Evolutionary conservation across 257 asterid genomes (phyloP), one percentile per base, ranked within the genome.

Genomic region (Leptodermis oblonga): DNA sequence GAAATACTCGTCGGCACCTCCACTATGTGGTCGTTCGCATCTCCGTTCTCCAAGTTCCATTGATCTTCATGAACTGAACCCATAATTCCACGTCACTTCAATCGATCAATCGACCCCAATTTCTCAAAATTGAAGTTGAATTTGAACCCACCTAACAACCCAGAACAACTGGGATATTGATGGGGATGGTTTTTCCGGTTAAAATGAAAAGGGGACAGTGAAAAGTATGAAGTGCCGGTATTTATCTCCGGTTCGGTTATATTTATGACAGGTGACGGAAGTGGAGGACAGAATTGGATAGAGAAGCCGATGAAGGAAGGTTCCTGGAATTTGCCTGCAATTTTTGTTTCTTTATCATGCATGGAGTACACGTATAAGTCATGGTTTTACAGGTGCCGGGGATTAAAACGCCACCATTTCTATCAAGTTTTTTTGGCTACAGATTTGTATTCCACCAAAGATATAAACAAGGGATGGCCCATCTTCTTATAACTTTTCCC

Each of bases 41-140:
- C 69, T n/a, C 77, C 77, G 30, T 61, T 70, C 74, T 78, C 86
- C 75, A 81, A 41, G 33, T 72, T 72, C 79, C 71, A 66, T 20
- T 69, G 62, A 25, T 67, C 46, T 37, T 67, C 43, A 13, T 30
- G 41, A 7, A 48, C 36, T 18, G 58, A 41, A 25, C 36, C 45
- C 31, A 28, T 60, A 14, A 37, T n/a, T n/a, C n/a, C n/a, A n/a
- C n/a, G n/a, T n/a, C n/a, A n/a, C n/a, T n/a, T 12, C 18, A 52
- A 52, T 52, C 58, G 30, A 8, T n/a, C n/a, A n/a, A n/a, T n/a
- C n/a, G n/a, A n/a, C n/a, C n/a, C n/a, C n/a, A n/a, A n/a, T n/a
- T n/a, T n/a, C n/a, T n/a, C n/a, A n/a, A n/a, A n/a, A n/a, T n/a
- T n/a, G n/a, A n/a, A n/a, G n/a, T n/a, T n/a, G n/a, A n/a, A n/a